A percentile compares a stretch with the other conserved stretches of the same genome.
These are phyloP conservation scores for Eucalyptus grandis DNA, from an alignment of 345 rosid genomes.

Conservation along the genomic window DNA sequence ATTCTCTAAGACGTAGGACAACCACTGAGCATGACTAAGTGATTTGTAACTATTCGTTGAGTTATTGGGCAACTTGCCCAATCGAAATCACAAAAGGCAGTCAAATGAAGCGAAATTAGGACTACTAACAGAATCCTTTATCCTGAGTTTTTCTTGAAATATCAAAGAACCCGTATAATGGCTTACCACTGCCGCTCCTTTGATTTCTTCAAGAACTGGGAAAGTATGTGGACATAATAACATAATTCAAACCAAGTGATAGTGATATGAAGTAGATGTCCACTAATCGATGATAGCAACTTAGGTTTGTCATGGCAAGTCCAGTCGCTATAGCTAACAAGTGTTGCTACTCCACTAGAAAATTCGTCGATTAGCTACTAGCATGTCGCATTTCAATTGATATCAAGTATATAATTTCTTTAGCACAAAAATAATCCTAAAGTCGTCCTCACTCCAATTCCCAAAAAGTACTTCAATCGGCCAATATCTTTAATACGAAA, in stretches of 20 bases:
- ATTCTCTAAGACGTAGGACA: not conserved
- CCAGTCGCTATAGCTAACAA: not conserved
- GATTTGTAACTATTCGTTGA: not conserved
- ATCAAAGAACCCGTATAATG: not conserved
- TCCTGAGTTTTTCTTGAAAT: not conserved
- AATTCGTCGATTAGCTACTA: not conserved
- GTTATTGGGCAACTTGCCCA: not conserved
- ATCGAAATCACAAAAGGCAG: not conserved
- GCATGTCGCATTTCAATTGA: too few species aligned
- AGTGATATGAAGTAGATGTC: not conserved
- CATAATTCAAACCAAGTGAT: not conserved
- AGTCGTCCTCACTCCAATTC: not conserved
- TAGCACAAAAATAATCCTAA: not conserved
- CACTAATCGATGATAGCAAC: not conserved
- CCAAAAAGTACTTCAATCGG: not conserved
- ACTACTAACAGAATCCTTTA: not conserved
- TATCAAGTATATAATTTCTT: not conserved
- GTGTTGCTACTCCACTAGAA: not conserved
- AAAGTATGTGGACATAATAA: not conserved
- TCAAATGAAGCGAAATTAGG: rapidly evolving
- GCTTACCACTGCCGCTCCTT: not conserved
- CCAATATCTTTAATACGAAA: not conserved
- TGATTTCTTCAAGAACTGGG: not conserved
- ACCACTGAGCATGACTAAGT: not conserved
- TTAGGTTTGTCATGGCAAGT: not conserved